Base-by-base conservation (phyloP, 164 flowering plant species). In the Annona cherimola region DNA sequence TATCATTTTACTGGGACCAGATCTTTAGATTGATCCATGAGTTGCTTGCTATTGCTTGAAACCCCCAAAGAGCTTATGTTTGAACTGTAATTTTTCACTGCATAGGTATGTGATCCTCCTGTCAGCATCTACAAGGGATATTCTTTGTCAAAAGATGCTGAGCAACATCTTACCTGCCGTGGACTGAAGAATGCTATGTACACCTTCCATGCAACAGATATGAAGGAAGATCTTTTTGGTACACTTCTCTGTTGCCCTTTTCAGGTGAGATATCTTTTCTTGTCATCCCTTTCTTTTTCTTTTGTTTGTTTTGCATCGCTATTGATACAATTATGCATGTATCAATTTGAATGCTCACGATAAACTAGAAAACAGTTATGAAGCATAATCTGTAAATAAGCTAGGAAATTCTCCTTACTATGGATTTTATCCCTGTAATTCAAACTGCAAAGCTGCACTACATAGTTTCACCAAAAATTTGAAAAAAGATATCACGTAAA, bases 41-140 rank as follows among this genome's bases (percentile, higher is more conserved):
- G 41, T 41, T 8, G 14, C 4, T 8, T 64, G 43, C 67, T 64
- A 14, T 64, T 16, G 40, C 12, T 40, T 64, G 40, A 9, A 64
- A 41, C 14, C 12, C 43, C 41, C 41, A 14, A 35, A 42, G 41
- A 4, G 18, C 42, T 16, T 3, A 40, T 64, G 0, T 64, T 64
- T 11, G 67, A 66, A 40, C 50, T 39, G 55, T 45, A 45, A 46
- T 44, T 75, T 70, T 77, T 67, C 2, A 71, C 50, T 64, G 12
- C 44, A 62, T 78, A 94, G 98, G 78, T 94, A 76, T 85, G 87
- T 67, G 90, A 90, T 82, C 93, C 96, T 70, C 85, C 97, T 64
- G 90, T 87, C 42, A 94, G 96, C 76, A 88, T 92, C 41, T 94
- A 74, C 78, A 94, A 90, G 81, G 98, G 98, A 16, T 69, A 81